Base-by-base conservation (phyloP, 257 asterid species). In the Solanum pennellii region DNA sequence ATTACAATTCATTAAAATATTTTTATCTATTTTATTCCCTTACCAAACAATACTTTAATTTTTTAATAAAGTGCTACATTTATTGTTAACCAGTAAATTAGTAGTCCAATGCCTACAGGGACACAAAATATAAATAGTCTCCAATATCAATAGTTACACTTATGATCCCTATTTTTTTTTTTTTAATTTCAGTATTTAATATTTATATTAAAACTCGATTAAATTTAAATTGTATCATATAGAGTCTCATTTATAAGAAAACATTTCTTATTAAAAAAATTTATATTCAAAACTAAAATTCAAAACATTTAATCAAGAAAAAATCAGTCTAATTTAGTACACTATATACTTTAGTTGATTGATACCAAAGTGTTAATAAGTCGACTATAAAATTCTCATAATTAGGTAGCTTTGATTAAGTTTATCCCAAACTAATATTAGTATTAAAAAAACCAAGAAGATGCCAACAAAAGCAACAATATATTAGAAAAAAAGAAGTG, bases 181-280 rank as follows among this genome's bases (percentile, higher is more conserved):
- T 9, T 3, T 9, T 2, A 21, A 23, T 23, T 23, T 21, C 5
- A 1, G 1, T 21, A 21, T 59, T 60, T 21, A 9, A 60, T 60
- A 21, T 21, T 21, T 23, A 20, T 59, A 60, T 60, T 59, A 21
- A 21, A 59, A 3, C 9, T 59, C 4, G 0, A 56, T 18, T 18
- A 18, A 60, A 59, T 59, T 0, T 60, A 60, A 23, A 62, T 62
- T 62, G 0, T 14, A 49, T 14, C 5, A 6, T 23, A 60, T 21
- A 9, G 1, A 0, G 3, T 60, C 12, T 0, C 2, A 60, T 21
- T 7, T 11, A n/a, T 56, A 62, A 0, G 3, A 21, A 9, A 62
- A 23, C 7, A 23, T 3, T 62, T 2, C 0, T 1, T 4, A 4
- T 45, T 3, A 9, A 21, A 23, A 21, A 60, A 0, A 20, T 1